Percentiles rank a stretch among this genome's conserved stretches.
These are phyloP conservation scores for Mycena vulgaris DNA, from an alignment of 768 basidiomycete species.

Conservation along the genomic window DNA sequence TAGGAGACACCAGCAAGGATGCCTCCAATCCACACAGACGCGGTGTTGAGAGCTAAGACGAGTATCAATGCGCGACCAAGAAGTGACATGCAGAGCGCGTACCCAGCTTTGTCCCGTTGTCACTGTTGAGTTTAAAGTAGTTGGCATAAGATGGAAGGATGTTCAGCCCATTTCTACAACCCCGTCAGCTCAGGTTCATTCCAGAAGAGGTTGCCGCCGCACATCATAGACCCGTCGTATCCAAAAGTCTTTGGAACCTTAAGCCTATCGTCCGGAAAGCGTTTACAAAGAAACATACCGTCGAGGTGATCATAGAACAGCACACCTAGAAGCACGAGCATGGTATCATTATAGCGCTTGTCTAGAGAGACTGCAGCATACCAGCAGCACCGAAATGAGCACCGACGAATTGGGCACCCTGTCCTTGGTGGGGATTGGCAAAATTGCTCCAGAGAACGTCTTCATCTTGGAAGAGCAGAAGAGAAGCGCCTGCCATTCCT, in stretches of 20 bases:
- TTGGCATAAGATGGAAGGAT: conserved; percentile 39
- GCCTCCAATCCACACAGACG: conserved; percentile 43
- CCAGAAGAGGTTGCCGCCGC: background rate
- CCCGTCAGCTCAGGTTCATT: background rate
- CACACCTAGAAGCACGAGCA: no score
- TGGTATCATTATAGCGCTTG: no score
- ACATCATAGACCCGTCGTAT: conserved; percentile 38
- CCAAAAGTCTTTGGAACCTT: conserved; percentile 27
- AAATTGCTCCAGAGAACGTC: conserved; percentile 28
- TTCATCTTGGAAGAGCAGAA: conserved; percentile 26
- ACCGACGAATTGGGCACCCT: conserved; percentile 31
- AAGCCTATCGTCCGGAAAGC: conserved; percentile 3
- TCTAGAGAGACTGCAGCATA: no score
- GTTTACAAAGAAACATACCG: conserved; percentile 4
- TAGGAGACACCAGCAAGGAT: conserved; percentile 42
- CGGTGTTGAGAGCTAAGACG: conserved; percentile 34
- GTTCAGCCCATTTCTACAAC: conserved; percentile 39
- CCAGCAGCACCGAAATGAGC: conserved; percentile 30
- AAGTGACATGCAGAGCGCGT: background rate
- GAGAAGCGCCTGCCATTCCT: conserved; percentile 17
- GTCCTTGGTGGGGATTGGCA: conserved; percentile 34
- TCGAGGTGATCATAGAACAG: conserved; percentile 33
- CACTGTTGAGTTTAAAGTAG: conserved; percentile 37
- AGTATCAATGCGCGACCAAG: no score
- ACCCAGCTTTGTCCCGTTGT: background rate